Evolutionary conservation across 306 rosid genomes (phyloP).

Genomic region (Luffa acutangula): DNA sequence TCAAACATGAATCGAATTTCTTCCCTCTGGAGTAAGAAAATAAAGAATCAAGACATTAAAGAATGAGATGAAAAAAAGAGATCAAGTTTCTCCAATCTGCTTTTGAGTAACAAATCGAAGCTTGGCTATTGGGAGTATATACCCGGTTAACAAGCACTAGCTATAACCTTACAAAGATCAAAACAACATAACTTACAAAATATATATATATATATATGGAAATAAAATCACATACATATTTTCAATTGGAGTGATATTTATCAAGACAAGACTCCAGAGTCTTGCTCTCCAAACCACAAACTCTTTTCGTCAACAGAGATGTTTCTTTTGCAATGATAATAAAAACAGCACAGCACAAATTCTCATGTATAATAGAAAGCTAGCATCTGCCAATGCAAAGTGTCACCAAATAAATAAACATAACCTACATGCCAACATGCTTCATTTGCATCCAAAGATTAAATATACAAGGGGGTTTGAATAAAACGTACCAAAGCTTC

Average conservation of each 20-base stretch:
- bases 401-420: background rate
- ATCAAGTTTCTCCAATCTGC: background rate
- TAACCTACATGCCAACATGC: background rate
- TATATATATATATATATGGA: too few species aligned
- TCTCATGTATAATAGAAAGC: background rate
- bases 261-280: background rate
- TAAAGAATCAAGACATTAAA: background rate
- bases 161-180: too few species aligned
- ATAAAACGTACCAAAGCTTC: conserved; percentile 81
- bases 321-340: background rate
- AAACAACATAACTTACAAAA: too few species aligned
- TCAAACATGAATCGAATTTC: conserved; percentile 88
- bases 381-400: background rate
- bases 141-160: too few species aligned
- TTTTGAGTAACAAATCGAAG: background rate
- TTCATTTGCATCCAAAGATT: background rate
- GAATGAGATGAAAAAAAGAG: background rate
- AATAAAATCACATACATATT: background rate
- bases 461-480: background rate
- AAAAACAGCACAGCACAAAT: background rate
- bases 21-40: conserved; percentile 54
- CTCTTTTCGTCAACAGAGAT: background rate
- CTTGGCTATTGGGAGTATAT: background rate
- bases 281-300: background rate
- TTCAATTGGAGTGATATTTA: too few species aligned